Percentiles rank a stretch among this genome's conserved stretches.
Evolutionary conservation across 306 rosid genomes (phyloP).

Genomic region (Citrullus colocynthis): DNA sequence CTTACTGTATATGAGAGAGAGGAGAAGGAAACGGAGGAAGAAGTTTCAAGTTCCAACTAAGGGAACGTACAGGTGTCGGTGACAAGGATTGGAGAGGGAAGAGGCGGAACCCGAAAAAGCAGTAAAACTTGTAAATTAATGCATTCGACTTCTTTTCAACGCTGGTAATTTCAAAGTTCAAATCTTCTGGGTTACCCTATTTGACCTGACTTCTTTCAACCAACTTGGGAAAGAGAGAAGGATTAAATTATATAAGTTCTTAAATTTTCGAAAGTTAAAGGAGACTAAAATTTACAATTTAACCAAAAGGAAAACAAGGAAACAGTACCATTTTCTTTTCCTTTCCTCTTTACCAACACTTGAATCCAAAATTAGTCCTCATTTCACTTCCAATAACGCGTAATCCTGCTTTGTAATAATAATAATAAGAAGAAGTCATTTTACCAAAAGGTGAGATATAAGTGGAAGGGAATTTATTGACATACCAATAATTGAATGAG

Average conservation of each 20-base stretch:
- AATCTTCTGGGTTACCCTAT: background rate
- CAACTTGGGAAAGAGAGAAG: background rate
- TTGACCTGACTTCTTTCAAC: background rate
- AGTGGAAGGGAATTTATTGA: background rate
- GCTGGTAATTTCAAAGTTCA: background rate
- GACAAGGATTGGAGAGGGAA: conserved; percentile 1
- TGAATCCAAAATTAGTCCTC: background rate
- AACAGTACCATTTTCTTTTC: background rate
- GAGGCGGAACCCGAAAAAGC: background rate
- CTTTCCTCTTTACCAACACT: background rate
- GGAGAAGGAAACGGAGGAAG: background rate
- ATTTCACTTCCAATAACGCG: background rate
- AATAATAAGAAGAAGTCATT: background rate
- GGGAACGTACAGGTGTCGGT: conserved; percentile 11
- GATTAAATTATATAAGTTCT: too few species aligned
- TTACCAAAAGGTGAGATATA: background rate
- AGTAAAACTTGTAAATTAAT: background rate
- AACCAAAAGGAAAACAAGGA: background rate
- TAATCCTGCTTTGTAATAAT: background rate
- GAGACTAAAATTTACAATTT: too few species aligned
- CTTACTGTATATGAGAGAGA: background rate
- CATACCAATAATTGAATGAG: background rate
- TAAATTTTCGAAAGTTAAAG: too few species aligned
- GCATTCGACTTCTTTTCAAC: background rate
- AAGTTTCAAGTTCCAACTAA: conserved; percentile 8